Evolutionary conservation across 805 yeast species (phyloP).

Genomic region (Spathaspora sp.): DNA sequence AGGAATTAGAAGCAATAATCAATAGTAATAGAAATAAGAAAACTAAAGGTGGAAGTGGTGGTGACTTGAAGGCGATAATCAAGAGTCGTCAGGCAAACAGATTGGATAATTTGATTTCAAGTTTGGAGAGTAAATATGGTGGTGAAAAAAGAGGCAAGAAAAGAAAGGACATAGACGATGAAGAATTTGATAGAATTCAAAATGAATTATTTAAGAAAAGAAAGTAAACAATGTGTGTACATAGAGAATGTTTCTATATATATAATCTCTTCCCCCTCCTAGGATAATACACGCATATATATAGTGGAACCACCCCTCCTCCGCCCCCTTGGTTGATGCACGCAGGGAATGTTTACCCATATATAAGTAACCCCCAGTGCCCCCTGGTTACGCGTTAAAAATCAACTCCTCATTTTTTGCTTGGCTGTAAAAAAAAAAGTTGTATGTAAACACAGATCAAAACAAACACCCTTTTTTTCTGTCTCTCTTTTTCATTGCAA

Average conservation of each 20-base stretch:
- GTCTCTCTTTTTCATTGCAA: not conserved
- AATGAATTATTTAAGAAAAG: slow-evolving; percentile 30
- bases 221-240: not conserved
- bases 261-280: no score
- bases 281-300: no score
- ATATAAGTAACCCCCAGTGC: no score
- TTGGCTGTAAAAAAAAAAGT: not conserved
- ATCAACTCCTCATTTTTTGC: not conserved
- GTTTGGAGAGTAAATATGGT: slow-evolving; percentile 50
- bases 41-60: slow-evolving; percentile 31
- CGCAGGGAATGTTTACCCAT: no score
- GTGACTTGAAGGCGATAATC: slow-evolving; percentile 47
- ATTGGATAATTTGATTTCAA: slow-evolving; percentile 44
- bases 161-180: slow-evolving; percentile 44
- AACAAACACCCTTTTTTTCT: not conserved
- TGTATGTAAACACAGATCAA: not conserved
- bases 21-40: slow-evolving; percentile 26
- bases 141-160: slow-evolving; percentile 30
- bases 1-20: slow-evolving; percentile 38
- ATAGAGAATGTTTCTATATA: not conserved
- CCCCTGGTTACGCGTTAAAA: no score
- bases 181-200: slow-evolving; percentile 47
- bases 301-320: no score
- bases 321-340: no score
- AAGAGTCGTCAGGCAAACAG: slow-evolving; percentile 41